These are phyloP conservation scores for Hordeum vulgare DNA, from an alignment of 176 grass and related monocot species.

Conservation along the genomic window DNA sequence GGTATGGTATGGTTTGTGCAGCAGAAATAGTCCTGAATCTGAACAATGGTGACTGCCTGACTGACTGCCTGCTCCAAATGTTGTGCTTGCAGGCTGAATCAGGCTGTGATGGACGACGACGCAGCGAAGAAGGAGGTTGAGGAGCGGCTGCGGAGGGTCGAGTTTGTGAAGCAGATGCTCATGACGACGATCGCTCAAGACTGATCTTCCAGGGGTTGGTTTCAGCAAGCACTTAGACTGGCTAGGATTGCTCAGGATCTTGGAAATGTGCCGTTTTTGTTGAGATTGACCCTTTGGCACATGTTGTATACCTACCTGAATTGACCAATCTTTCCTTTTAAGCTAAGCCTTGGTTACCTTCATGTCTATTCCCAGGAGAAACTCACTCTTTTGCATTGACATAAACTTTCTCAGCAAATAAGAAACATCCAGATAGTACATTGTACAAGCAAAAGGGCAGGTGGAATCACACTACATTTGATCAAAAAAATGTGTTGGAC, in stretches of 20 bases:
- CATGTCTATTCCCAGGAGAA: neutral
- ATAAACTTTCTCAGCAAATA: neutral
- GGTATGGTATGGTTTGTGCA: conserved; percentile 31
- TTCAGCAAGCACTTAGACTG: neutral
- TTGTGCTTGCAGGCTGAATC: conserved; percentile 14
- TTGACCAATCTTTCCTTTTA: neutral
- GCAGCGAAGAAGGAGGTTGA: conserved; percentile 27
- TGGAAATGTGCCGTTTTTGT: neutral
- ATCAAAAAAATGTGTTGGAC: neutral
- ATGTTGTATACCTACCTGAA: neutral
- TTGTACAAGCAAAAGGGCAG: neutral
- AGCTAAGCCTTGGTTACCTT: neutral
- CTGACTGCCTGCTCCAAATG: neutral
- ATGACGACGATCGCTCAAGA: conserved; percentile 42
- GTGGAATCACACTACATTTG: neutral
- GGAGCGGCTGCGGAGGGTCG: conserved; percentile 35
- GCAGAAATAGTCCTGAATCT: neutral
- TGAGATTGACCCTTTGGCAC: neutral
- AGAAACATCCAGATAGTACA: neutral
- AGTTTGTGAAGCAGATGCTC: conserved; percentile 47
- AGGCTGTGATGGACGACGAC: conserved; percentile 7
- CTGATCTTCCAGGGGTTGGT: neutral
- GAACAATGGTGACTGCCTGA: neutral
- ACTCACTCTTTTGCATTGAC: neutral
- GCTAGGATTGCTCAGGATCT: neutral